Base-by-base conservation (phyloP, 2,329 filamentous ascomycete genomes). In the Chrysosporium queenslandicum region DNA sequence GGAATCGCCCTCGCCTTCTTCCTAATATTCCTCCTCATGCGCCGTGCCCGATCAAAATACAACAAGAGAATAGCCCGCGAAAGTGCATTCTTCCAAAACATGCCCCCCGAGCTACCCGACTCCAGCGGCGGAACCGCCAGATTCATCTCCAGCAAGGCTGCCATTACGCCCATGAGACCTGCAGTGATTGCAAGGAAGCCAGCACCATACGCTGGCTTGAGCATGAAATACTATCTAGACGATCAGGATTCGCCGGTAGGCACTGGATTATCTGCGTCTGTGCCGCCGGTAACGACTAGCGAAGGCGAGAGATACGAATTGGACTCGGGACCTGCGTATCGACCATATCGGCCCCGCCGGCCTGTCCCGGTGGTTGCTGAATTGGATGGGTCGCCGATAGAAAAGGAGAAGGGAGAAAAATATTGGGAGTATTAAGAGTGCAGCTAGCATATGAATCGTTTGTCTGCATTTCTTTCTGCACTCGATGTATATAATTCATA, bases 11-110 rank as follows among this genome's bases (percentile, higher is more conserved):
- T 53, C 18, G 23, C 32, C 27, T 29, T 53, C 3, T 14, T 42
- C 18, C 6, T 48, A 18, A 41, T 53, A 29, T 53, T 25, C 27
- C 9, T 53, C 25, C 30, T 42, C 21, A 34, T 53, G 32, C 45
- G 45, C 34, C 34, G 34, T 4, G 27, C 32, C 7, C 42, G 51
- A 14, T 18, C 41, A 2, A 37, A 20, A 7, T 20, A 30, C 21
- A 52, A 52, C 20, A 30, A 40, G n/a, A 45, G 37, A 16, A 12
- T 30, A 12, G 36, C 20, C 14, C 27, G 41, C n/a, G 14, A 46
- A 40, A 20, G 23, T 7, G 14, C 41, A 3, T 37, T 45, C 4
- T 46, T 18, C n/a, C 29, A 39, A 18, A 41, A 25, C 7, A 39
- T 46, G 30, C 41, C 50, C 3, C 30, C 41, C 4, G 50, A 52